Percentiles rank a stretch among this genome's conserved stretches.
Evolutionary conservation across 2,329 filamentous ascomycete species (phyloP).

Genomic region (Fusarium marasasianum): DNA sequence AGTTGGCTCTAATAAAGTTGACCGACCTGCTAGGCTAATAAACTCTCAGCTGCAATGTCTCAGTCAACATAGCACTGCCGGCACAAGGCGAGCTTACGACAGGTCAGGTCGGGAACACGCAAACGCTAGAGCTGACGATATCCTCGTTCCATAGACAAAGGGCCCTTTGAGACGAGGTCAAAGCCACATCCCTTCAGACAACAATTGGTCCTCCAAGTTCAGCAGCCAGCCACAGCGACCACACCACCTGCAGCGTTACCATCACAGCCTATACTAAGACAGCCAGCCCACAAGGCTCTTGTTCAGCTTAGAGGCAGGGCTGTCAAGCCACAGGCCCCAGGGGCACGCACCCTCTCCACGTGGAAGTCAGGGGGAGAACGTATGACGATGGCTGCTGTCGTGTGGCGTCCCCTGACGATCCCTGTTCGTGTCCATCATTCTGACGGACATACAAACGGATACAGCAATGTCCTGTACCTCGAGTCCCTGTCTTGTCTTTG

Average conservation of each 20-base stretch:
- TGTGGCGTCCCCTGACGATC: slow-evolving; percentile 38
- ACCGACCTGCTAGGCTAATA: neutral
- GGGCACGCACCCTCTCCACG: slow-evolving; percentile 25
- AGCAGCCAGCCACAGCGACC: slow-evolving; percentile 23
- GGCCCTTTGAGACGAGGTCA: slow-evolving; percentile 8
- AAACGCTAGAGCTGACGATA: slow-evolving; percentile 2
- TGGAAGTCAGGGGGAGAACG: slow-evolving; percentile 27
- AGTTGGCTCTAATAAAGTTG: neutral
- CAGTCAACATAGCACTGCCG: neutral
- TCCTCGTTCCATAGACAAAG: slow-evolving; percentile 14
- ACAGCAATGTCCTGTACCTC: neutral
- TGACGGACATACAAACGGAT: slow-evolving; percentile 24
- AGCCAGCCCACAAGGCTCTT: neutral
- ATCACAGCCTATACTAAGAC: neutral
- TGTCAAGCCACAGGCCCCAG: slow-evolving; percentile 33
- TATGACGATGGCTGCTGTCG: slow-evolving; percentile 14
- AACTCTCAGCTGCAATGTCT: slow-evolving; percentile 22
- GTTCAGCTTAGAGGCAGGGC: slow-evolving; percentile 7
- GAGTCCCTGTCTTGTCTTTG: neutral
- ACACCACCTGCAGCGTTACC: slow-evolving; percentile 12
- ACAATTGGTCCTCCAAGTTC: slow-evolving; percentile 6
- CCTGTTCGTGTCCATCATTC: slow-evolving; percentile 24
- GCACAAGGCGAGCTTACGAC: neutral
- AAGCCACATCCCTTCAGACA: slow-evolving; percentile 15
- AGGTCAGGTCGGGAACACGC: neutral